Conservation (phyloP, 1,284 basidiomycete genomes). For the Schizophyllum amplum region DNA sequence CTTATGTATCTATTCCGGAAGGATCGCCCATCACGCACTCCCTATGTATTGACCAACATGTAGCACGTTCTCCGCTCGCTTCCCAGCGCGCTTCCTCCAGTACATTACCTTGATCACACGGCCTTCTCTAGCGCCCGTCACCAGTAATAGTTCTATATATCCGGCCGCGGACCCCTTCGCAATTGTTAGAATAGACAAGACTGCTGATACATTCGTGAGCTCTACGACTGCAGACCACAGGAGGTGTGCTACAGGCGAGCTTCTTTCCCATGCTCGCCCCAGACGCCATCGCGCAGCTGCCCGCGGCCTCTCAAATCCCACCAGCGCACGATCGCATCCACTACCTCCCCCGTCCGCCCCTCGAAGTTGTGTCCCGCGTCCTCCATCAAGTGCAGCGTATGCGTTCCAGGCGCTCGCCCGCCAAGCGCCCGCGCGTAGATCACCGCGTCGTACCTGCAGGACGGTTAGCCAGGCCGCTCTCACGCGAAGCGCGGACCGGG, state of each 20-base stretch:
- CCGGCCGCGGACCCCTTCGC: not conserved
- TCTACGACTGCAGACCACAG: too few species aligned
- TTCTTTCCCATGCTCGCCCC: conserved; percentile 38
- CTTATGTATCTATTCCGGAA: not conserved
- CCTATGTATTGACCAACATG: not conserved
- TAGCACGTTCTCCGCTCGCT: not conserved
- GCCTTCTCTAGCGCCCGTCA: not conserved
- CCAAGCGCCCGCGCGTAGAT: conserved; percentile 58
- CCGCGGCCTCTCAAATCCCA: conserved; percentile 35
- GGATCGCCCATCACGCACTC: not conserved
- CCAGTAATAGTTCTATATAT: not conserved
- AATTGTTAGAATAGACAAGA: not conserved
- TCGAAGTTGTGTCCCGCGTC: conserved; percentile 70
- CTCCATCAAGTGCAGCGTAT: conserved; percentile 58
- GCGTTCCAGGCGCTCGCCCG: conserved; percentile 52
- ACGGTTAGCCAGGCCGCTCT: conserved; percentile 1
- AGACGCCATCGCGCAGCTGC: conserved; percentile 50
- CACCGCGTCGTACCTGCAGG: conserved; percentile 55
- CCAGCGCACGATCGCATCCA: conserved; percentile 57
- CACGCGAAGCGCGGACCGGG: conserved; percentile 4
- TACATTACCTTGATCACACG: not conserved
- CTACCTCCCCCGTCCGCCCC: conserved; percentile 53
- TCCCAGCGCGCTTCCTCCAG: not conserved
- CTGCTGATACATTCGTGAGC: too few species aligned
- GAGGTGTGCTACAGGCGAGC: conserved; percentile 2